Conservation (phyloP, 495 filamentous ascomycete genomes). For the Xanthoparmelia taractica region DNA sequence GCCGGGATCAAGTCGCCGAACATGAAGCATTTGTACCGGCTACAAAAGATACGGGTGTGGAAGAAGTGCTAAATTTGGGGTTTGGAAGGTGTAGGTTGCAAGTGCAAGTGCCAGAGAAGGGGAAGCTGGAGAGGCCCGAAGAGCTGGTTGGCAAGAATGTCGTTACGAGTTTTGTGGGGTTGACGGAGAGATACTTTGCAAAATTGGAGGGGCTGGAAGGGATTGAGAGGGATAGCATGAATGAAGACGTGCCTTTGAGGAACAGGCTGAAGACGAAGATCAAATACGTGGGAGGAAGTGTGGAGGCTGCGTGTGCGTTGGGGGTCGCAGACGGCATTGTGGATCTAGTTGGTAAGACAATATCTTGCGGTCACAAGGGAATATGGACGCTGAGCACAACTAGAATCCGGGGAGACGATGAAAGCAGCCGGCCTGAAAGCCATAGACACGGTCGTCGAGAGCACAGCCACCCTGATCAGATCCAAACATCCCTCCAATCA, state of each 20-base stretch:
- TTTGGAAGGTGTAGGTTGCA: constrained; percentile 90
- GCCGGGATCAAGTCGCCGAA: constrained; percentile 84
- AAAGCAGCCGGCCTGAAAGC: constrained; percentile 91
- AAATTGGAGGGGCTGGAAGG: constrained; percentile 49
- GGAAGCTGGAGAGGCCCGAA: constrained; percentile 55
- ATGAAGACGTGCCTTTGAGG: constrained; percentile 33
- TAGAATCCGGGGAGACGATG: constrained; percentile 98
- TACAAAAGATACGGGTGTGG: constrained; percentile 55
- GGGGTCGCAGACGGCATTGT: constrained; percentile 96
- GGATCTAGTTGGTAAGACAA: constrained; percentile 78
- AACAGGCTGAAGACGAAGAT: constrained; percentile 67
- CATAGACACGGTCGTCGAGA: constrained; percentile 86
- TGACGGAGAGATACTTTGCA: constrained; percentile 74
- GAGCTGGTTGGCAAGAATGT: constrained; percentile 90
- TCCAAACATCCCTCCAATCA: constrained; percentile 70
- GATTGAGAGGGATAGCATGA: constrained; percentile 16
- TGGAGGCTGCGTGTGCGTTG: constrained; percentile 91
- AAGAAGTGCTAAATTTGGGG: constrained; percentile 77
- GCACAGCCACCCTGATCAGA: constrained; percentile 83
- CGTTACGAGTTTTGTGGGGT: constrained; percentile 84
- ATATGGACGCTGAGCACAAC: neutral
- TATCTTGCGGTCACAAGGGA: neutral
- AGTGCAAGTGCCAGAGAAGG: constrained; percentile 90
- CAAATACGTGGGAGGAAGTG: constrained; percentile 87
- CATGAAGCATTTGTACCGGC: constrained; percentile 64